These are phyloP conservation scores for Citrus hindsii DNA, from an alignment of 345 rosid genomes.

Conservation along the genomic window DNA sequence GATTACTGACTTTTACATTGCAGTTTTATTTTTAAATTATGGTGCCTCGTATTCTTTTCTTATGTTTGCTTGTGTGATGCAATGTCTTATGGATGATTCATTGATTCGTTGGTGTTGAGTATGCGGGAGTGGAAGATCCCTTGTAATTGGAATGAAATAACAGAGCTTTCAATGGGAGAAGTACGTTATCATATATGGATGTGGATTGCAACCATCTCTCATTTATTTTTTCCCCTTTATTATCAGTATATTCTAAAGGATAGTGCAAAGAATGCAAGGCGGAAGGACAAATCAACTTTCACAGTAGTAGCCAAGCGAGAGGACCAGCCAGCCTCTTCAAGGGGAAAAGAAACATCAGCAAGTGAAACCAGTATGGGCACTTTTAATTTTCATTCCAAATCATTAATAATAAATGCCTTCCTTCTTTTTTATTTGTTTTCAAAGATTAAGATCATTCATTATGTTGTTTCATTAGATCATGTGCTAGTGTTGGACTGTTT, in stretches of 20 bases:
- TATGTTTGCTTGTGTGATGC: neutral
- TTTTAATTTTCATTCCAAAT: neutral
- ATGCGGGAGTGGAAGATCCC: neutral
- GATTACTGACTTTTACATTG: neutral
- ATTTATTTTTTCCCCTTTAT: slow-evolving; percentile 10
- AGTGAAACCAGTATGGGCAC: slow-evolving; percentile 28
- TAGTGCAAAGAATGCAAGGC: slow-evolving; percentile 25
- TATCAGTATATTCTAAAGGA: slow-evolving; percentile 46
- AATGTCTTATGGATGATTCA: neutral
- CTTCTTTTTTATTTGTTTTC: neutral
- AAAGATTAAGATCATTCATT: neutral
- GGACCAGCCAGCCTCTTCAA: slow-evolving; percentile 27
- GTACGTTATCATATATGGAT: neutral
- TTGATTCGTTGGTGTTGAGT: neutral
- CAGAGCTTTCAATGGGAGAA: neutral
- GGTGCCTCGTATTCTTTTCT: neutral
- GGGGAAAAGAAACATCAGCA: slow-evolving; percentile 32
- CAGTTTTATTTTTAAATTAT: neutral
- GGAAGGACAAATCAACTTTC: slow-evolving; percentile 32
- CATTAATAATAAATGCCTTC: neutral
- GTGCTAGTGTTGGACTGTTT: neutral
- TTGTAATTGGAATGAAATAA: neutral
- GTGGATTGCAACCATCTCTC: slow-evolving; percentile 1
- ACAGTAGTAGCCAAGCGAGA: slow-evolving; percentile 30
- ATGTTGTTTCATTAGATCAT: neutral